phyloP scores from a whole-genome alignment of 2,329 filamentous ascomycete species.

The Aulographum hederae region DNA sequence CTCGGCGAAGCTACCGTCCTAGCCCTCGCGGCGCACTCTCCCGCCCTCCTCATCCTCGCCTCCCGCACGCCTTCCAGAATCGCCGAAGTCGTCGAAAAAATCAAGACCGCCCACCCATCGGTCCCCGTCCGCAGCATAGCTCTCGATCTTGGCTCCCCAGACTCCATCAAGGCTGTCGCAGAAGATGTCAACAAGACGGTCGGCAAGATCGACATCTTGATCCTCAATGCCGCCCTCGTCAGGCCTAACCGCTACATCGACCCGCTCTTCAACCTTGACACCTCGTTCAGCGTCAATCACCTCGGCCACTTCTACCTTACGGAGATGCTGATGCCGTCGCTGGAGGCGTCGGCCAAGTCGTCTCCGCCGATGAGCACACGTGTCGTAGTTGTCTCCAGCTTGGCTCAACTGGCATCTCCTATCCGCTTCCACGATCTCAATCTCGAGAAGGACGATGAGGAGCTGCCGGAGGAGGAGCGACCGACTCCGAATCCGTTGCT shows the following conservation, averaged over 20 bases:
- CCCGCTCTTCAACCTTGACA: constrained; percentile 1
- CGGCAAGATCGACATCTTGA: constrained; percentile 21
- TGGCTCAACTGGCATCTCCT: neutral
- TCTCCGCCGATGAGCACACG: neutral
- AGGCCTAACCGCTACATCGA: constrained; percentile 5
- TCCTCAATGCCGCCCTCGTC: constrained; percentile 28
- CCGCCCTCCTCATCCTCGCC: constrained; percentile 1
- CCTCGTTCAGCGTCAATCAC: constrained; percentile 3
- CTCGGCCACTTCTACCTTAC: constrained; percentile 6
- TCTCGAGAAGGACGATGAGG: neutral
- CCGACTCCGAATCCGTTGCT: neutral
- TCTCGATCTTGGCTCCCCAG: constrained; percentile 20
- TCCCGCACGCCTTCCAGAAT: neutral
- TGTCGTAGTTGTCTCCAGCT: constrained; percentile 2
- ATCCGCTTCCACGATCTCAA: constrained; percentile 3
- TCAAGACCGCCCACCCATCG: neutral
- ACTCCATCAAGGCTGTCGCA: constrained; percentile 18
- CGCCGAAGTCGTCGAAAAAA: neutral
- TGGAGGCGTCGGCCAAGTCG: neutral
- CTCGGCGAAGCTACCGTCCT: constrained; percentile 1
- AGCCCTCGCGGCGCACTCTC: neutral
- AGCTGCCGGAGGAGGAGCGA: constrained; percentile 1
- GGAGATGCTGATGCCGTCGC: constrained; percentile 8
- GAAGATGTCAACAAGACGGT: constrained; percentile 14
- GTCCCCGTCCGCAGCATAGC: neutral